phyloP scores from a whole-genome alignment of 176 grass and related monocot species.

The Triticum timopheevii region DNA sequence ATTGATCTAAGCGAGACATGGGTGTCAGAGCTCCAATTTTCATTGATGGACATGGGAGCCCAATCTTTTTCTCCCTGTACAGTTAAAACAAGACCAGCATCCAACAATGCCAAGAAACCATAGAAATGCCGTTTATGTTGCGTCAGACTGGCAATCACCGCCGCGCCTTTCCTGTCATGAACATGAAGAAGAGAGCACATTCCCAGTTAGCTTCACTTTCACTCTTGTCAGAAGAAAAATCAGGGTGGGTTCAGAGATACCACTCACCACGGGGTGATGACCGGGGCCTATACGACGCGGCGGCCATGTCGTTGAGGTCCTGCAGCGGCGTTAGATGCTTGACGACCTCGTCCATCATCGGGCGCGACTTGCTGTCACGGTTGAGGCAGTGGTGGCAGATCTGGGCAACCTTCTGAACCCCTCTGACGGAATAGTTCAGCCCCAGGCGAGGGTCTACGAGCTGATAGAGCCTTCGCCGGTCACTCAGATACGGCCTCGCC shows the following conservation, averaged over 20 bases:
- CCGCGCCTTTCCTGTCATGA: constrained; percentile 48
- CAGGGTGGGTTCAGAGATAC: neutral
- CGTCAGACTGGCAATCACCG: constrained; percentile 16
- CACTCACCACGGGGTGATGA: constrained; percentile 66
- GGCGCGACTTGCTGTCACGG: constrained; percentile 68
- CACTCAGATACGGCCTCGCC: constrained; percentile 74
- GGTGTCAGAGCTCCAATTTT: constrained; percentile 12
- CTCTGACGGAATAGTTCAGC: constrained; percentile 81
- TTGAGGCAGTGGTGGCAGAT: constrained; percentile 77
- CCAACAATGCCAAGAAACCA: constrained; percentile 3
- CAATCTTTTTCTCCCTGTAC: constrained; percentile 23
- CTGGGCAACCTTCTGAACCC: constrained; percentile 76
- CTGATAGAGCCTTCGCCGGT: constrained; percentile 74
- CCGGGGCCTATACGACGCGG: constrained; percentile 51
- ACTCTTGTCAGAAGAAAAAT: neutral
- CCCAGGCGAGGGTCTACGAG: constrained; percentile 91
- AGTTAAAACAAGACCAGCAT: constrained; percentile 36
- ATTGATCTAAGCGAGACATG: constrained; percentile 13
- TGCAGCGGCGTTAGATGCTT: constrained; percentile 68
- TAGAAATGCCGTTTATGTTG: neutral
- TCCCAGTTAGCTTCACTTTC: constrained; percentile 14
- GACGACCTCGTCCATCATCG: constrained; percentile 74
- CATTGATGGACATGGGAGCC: constrained; percentile 5
- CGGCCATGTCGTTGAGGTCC: constrained; percentile 75
- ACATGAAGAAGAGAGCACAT: neutral